Percentiles rank a stretch among this genome's conserved stretches.
Conservation (phyloP, 805 yeast genomes). For the Candida piceae region DNA sequence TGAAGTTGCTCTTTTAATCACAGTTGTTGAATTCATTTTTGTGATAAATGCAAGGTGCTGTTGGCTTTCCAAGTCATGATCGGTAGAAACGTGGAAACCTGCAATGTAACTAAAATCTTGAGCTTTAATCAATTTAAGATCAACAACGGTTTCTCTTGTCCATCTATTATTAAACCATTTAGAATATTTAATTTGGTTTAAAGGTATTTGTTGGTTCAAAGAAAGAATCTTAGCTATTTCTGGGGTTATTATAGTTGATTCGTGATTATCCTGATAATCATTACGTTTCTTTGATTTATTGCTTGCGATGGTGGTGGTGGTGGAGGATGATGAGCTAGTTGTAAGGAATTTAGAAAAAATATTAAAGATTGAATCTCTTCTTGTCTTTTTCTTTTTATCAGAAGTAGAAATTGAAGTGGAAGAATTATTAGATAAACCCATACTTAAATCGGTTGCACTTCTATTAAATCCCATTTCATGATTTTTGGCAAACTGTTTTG, state of each 20-base stretch:
- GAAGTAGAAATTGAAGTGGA: neutral
- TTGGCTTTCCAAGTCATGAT: neutral
- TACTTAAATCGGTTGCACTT: neutral
- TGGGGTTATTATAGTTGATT: conserved; percentile 3
- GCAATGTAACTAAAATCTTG: conserved; percentile 10
- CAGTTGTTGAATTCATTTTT: conserved; percentile 11
- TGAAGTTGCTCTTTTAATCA: conserved; percentile 16
- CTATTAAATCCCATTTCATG: conserved; percentile 18
- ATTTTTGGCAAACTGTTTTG: conserved; percentile 16
- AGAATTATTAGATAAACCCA: neutral
- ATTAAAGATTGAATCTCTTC: conserved; percentile 26
- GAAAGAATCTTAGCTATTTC: conserved; percentile 6
- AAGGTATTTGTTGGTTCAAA: conserved; percentile 11
- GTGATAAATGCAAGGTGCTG: conserved; percentile 11
- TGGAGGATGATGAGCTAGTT: neutral
- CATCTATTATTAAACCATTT: conserved; percentile 26
- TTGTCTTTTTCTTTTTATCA: conserved; percentile 7
- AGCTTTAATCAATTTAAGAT: conserved; percentile 15
- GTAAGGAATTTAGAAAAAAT: conserved; percentile 15
- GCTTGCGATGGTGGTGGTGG: too few species aligned
- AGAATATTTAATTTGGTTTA: conserved; percentile 22
- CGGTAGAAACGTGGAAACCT: conserved; percentile 10
- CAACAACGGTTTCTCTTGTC: conserved; percentile 15
- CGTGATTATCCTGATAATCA: too few species aligned
- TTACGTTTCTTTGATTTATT: neutral